Percentiles rank a stretch among this genome's conserved stretches.
These are phyloP conservation scores for Tephrocybe sp. DNA, from an alignment of 768 basidiomycete genomes.

Conservation along the genomic window DNA sequence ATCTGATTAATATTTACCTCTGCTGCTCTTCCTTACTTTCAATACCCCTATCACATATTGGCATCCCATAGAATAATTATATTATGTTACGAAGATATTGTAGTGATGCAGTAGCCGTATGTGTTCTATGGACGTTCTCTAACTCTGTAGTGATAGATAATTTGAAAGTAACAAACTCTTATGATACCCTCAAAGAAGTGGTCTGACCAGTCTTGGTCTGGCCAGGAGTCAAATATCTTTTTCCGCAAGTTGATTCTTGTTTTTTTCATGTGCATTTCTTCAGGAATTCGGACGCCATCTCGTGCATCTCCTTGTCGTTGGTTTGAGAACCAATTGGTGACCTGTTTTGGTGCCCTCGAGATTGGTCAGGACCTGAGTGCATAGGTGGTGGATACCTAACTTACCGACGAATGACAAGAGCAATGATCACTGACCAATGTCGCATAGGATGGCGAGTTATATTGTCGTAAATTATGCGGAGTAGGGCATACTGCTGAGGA, in stretches of 20 bases:
- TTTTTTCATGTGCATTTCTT: neutral
- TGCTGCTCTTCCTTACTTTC: neutral
- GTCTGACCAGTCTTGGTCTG: slow-evolving; percentile 51
- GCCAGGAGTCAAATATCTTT: slow-evolving; percentile 43
- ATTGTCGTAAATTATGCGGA: slow-evolving; percentile 62
- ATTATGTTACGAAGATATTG: neutral
- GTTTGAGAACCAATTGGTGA: slow-evolving; percentile 70
- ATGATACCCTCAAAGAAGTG: slow-evolving; percentile 59
- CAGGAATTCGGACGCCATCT: neutral
- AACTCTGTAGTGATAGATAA: slow-evolving; percentile 4
- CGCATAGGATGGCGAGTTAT: slow-evolving; percentile 62
- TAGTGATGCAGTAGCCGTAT: neutral
- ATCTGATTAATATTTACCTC: neutral
- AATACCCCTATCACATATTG: neutral
- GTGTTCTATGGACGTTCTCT: neutral
- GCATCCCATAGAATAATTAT: neutral
- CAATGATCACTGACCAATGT: slow-evolving; percentile 60
- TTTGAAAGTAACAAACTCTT: slow-evolving; percentile 48
- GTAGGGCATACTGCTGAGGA: slow-evolving; percentile 52
- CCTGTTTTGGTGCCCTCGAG: slow-evolving; percentile 52
- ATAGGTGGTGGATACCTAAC: slow-evolving; percentile 9
- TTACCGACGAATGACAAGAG: slow-evolving; percentile 54
- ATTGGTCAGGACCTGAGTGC: neutral
- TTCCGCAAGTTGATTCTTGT: slow-evolving; percentile 44
- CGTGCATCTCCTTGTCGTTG: slow-evolving; percentile 37